Base-by-base conservation (phyloP, 164 flowering plant species). In the Dillenia suffruticosa region DNA sequence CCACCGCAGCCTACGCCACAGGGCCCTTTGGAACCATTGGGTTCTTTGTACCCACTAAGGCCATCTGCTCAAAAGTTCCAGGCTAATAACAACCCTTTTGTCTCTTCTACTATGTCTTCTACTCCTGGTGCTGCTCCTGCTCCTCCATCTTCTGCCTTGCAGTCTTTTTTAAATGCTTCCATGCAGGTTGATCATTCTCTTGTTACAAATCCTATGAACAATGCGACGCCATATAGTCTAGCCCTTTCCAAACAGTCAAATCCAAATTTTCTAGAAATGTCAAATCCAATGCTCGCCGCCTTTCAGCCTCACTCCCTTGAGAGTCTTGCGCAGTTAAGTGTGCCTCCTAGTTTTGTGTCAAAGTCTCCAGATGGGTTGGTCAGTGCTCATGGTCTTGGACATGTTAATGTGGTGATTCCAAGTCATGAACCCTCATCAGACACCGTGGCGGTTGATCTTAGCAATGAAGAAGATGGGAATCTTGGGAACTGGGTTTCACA, bases 61-160 rank as follows among this genome's bases (percentile, higher is more conserved):
- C 89, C 89, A 16, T 76, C 79, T 4, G 64, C 82, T 3, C 83
- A 80, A 14, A 84, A 81, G 72, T 16, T 70, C 49, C 73, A 59
- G 12, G 75, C 61, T 56, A 13, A 59, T n/a, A 60, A 40, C 26
- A 57, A 32, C 47, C 19, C 44, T 58, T 15, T 45, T 53, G 54
- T 12, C 48, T 57, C 54, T 17, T 48, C 9, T 49, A 48, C 64
- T 12, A 46, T 10, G 17, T 40, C 61, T 49, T 50, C 44, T 19
- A 40, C 61, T 24, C 19, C 49, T 45, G 16, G 49, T 16, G 26
- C 49, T 32, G 17, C 4, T 12, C 14, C 53, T 57, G 49, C 64
- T 51, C 58, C 49, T 63, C 48, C 75, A 14, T 54, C 19, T 50
- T 69, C 72, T 49, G 46, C 48, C 40, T 32, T 32, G 40, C 40